phyloP scores from a whole-genome alignment of 768 basidiomycete species.

The Auricularia auricula-judae region DNA sequence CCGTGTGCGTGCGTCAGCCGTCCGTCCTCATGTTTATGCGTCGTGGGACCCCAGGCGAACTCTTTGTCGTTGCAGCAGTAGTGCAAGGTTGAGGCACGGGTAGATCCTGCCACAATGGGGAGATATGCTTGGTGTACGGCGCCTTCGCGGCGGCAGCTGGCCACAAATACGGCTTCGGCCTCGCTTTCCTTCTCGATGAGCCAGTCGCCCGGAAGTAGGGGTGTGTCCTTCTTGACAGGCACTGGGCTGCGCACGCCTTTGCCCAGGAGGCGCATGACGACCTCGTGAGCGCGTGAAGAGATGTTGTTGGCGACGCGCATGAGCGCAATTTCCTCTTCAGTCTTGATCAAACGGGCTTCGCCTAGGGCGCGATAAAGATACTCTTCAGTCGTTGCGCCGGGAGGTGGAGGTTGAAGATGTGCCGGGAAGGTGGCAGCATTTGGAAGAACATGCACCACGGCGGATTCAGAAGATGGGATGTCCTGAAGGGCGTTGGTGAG shows the following conservation, averaged over 20 bases:
- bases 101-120: constrained; percentile 84
- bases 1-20: constrained; percentile 27
- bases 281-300: constrained; percentile 81
- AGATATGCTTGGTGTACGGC: constrained; percentile 82
- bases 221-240: constrained; percentile 26
- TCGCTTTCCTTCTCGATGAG: constrained; percentile 86
- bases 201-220: constrained; percentile 69
- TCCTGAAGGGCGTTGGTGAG: constrained; percentile 38
- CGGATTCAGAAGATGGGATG: constrained; percentile 10
- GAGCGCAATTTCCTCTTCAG: constrained; percentile 54
- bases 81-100: constrained; percentile 80
- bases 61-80: constrained; percentile 90
- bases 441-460: constrained; percentile 59
- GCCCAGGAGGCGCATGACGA: constrained; percentile 85
- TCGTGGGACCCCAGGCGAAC: constrained; percentile 71
- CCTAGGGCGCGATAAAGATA: constrained; percentile 76
- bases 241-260: constrained; percentile 52
- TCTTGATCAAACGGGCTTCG: constrained; percentile 68
- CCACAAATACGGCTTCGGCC: constrained; percentile 89
- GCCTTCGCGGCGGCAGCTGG: constrained; percentile 78
- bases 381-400: constrained; percentile 32
- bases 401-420: constrained; percentile 6
- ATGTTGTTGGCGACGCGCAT: constrained; percentile 79
- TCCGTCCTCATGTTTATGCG: constrained; percentile 42
- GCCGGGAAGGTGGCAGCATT: constrained; percentile 22